These are phyloP conservation scores for Groenewaldozyma salmanticensis DNA, from an alignment of 805 yeast species.

Conservation along the genomic window DNA sequence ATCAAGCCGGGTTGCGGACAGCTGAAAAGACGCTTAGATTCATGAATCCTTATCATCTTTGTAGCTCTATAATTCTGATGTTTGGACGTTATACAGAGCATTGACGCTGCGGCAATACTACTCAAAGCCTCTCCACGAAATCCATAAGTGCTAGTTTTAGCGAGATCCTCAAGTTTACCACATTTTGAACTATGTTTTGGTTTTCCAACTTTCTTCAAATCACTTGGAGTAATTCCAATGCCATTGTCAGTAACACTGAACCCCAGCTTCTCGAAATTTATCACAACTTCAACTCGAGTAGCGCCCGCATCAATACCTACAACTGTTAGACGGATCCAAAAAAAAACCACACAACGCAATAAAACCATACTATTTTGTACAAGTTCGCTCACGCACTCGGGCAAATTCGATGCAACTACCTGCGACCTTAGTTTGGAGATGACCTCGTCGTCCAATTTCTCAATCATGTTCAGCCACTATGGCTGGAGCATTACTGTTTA, in stretches of 20 bases:
- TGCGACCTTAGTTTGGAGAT: conserved; percentile 3
- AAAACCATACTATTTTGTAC: conserved; percentile 9
- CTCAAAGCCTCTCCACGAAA: conserved; percentile 46
- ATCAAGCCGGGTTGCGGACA: neutral
- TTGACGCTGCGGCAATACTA: conserved; percentile 33
- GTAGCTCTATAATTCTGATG: conserved; percentile 12
- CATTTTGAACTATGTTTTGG: conserved; percentile 41
- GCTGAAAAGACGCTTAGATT: conserved; percentile 3
- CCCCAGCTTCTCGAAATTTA: conserved; percentile 6
- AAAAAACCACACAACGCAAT: neutral
- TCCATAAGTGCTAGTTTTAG: conserved; percentile 8
- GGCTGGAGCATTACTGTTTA: no score
- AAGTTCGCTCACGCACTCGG: conserved; percentile 10
- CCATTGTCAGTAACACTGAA: conserved; percentile 51
- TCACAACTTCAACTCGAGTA: conserved; percentile 4
- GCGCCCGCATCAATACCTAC: conserved; percentile 16
- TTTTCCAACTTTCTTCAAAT: conserved; percentile 34
- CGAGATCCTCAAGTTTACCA: conserved; percentile 23
- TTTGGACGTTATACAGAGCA: conserved; percentile 36
- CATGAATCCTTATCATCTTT: conserved; percentile 8
- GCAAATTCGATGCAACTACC: conserved; percentile 5
- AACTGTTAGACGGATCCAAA: neutral
- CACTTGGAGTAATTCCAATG: conserved; percentile 40
- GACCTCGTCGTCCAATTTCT: neutral
- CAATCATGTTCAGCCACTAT: no score